A percentile compares a stretch with the other conserved stretches of the same genome.
phyloP scores from a whole-genome alignment of 352 stramenopile genomes.

The Blastocystis sp. region DNA sequence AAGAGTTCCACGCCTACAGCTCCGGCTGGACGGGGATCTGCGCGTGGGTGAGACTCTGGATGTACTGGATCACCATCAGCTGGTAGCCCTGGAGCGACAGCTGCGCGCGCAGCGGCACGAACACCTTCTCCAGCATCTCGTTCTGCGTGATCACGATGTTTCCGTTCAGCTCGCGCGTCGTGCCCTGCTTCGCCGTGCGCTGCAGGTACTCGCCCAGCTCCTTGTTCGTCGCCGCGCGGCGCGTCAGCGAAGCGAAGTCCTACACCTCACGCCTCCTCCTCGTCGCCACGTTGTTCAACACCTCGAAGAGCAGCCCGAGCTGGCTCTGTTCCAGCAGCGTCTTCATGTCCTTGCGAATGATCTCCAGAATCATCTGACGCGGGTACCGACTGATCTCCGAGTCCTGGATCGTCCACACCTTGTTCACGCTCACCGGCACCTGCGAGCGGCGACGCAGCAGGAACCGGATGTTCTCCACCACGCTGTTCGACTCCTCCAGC shows the following conservation, averaged over 20 bases:
- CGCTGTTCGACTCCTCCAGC: neutral
- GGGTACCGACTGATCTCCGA: conserved; percentile 6
- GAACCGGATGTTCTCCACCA: conserved; percentile 39
- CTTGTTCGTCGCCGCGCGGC: neutral
- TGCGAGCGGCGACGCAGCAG: conserved; percentile 32
- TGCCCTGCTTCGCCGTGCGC: neutral
- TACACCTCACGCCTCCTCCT: neutral
- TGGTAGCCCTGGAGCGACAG: neutral
- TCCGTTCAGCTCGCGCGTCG: conserved; percentile 56
- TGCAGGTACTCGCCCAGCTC: conserved; percentile 25
- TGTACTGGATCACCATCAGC: conserved; percentile 28
- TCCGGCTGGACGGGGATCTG: neutral
- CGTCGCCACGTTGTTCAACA: neutral
- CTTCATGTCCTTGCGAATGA: neutral
- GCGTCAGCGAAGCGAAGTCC: conserved; percentile 26
- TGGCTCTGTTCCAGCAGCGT: neutral
- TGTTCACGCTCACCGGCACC: conserved; percentile 5
- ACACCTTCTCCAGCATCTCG: conserved; percentile 48
- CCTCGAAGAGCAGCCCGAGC: conserved; percentile 11
- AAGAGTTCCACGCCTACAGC: neutral
- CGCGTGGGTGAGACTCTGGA: conserved; percentile 9
- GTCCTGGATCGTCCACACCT: conserved; percentile 14
- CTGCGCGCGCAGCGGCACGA: neutral
- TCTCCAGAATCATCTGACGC: conserved; percentile 25
- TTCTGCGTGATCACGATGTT: conserved; percentile 50